Conservation (phyloP, 768 basidiomycete genomes). For the Russula vinacea region DNA sequence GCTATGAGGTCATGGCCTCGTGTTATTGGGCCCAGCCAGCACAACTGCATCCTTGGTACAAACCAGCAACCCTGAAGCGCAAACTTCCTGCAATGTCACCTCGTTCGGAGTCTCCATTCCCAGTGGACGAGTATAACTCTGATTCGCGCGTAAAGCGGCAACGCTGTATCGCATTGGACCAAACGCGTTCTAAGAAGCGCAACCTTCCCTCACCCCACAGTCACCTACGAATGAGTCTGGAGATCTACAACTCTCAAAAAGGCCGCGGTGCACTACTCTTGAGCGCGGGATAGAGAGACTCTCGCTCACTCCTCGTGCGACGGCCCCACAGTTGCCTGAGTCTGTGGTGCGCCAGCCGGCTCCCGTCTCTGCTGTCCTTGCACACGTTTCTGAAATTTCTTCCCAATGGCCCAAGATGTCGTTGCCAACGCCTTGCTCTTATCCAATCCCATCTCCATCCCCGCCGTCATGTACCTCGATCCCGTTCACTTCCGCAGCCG, state of each 20-base stretch:
- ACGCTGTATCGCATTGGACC: constrained; percentile 10
- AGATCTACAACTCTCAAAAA: constrained; percentile 10
- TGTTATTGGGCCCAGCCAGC: constrained; percentile 36
- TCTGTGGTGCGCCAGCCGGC: too few relatives aligned
- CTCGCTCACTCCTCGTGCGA: too few relatives aligned
- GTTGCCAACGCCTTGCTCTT: background rate
- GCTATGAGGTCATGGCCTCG: constrained; percentile 35
- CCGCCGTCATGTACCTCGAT: background rate
- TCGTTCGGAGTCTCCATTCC: constrained; percentile 12
- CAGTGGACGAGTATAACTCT: constrained; percentile 14
- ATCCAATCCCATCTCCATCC: background rate
- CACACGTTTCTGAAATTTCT: background rate
- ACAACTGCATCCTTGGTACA: constrained; percentile 47
- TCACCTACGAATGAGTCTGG: constrained; percentile 2
- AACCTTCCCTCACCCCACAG: constrained; percentile 20
- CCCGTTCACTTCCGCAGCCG: background rate
- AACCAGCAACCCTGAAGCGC: constrained; percentile 43
- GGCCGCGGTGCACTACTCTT: constrained; percentile 24
- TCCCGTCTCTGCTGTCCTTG: background rate
- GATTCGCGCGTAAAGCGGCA: constrained; percentile 19
- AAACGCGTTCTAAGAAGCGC: constrained; percentile 16
- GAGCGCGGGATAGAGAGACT: constrained; percentile 23
- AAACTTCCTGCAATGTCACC: constrained; percentile 31
- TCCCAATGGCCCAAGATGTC: background rate
- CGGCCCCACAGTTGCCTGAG: too few relatives aligned